Evolutionary conservation across 179 eudicot genomes (phyloP).

Genomic region (Spinacia oleracea): DNA sequence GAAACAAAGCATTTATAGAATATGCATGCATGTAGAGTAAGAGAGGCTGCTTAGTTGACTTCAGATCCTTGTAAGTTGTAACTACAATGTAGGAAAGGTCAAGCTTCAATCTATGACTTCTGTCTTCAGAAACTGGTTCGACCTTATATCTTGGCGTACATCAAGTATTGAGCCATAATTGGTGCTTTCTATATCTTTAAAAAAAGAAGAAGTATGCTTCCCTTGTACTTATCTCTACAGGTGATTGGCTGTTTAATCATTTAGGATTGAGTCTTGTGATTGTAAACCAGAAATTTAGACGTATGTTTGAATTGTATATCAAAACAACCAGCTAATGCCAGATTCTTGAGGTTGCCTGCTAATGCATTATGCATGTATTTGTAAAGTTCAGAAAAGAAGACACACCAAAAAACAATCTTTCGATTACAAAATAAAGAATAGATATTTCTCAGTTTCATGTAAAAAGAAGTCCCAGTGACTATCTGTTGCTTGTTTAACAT

Average conservation of each 20-base stretch:
- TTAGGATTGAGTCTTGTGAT: neutral
- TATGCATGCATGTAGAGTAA: neutral
- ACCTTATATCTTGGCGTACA: neutral
- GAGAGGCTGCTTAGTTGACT: neutral
- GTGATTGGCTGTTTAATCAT: neutral
- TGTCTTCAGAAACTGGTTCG: neutral
- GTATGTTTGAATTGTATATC: neutral
- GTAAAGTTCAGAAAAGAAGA: neutral
- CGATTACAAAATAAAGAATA: neutral
- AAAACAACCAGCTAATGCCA: neutral
- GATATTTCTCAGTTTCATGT: neutral
- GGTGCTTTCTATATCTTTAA: neutral
- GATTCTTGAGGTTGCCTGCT: neutral
- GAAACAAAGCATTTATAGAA: neutral
- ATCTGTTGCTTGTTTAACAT: neutral
- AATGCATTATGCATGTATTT: neutral
- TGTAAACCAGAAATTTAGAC: neutral
- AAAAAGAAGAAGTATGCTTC: neutral
- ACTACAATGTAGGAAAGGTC: neutral
- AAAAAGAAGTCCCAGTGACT: neutral
- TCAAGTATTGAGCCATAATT: constrained; percentile 3
- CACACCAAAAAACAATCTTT: neutral
- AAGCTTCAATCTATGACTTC: neutral
- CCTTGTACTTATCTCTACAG: neutral
- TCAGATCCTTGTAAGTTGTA: neutral